Evolutionary conservation across 179 eudicot species (phyloP).

Genomic region (Heliamphora pulchella): DNA sequence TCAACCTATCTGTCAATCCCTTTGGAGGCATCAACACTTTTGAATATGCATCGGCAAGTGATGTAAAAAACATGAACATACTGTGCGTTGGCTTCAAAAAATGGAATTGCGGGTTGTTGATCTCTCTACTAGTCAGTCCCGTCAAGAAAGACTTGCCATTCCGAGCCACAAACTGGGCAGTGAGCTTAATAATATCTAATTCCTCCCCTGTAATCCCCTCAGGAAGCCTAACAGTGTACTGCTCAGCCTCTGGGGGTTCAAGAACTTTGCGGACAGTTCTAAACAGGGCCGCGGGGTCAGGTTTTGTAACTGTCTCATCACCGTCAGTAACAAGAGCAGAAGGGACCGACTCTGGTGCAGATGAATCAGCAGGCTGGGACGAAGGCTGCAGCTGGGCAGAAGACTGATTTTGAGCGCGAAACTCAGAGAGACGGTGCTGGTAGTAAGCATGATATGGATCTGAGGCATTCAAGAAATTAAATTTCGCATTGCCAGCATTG

Average conservation of each 20-base stretch:
- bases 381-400: constrained; percentile 34
- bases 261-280: constrained; percentile 69
- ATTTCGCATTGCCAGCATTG: constrained; percentile 78
- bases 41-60: constrained; percentile 89
- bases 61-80: constrained; percentile 83
- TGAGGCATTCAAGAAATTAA: constrained; percentile 68
- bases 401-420: constrained; percentile 53
- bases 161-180: constrained; percentile 90
- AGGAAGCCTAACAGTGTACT: constrained; percentile 80
- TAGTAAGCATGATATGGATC: constrained; percentile 94
- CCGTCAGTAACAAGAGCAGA: constrained; percentile 39
- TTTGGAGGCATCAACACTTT: constrained; percentile 91
- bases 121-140: constrained; percentile 75
- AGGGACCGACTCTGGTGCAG: constrained; percentile 30
- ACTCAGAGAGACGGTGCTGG: constrained; percentile 75
- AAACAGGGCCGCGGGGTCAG: constrained; percentile 67
- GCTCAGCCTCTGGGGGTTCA: constrained; percentile 89
- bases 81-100: constrained; percentile 90
- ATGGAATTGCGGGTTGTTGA: constrained; percentile 72
- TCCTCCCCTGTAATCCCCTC: constrained; percentile 97
- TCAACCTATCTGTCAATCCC: constrained; percentile 68
- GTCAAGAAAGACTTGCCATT: constrained; percentile 81
- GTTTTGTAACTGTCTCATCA: constrained; percentile 36
- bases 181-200: constrained; percentile 79
- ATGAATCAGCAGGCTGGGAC: constrained; percentile 34